Conservation (phyloP, 257 asterid species). For the Solanum clarkiae region DNA sequence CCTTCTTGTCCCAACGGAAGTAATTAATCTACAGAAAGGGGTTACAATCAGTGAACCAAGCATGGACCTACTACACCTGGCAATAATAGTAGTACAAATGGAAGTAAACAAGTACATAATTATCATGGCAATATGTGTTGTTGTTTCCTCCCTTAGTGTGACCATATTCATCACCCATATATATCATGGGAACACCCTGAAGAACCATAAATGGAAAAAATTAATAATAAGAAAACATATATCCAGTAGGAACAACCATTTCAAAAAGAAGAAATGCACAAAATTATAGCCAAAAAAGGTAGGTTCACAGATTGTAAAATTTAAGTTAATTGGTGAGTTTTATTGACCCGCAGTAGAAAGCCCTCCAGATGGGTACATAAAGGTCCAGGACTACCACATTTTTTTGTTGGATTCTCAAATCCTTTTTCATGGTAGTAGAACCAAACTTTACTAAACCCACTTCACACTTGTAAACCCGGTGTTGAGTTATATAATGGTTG, state of each 20-base stretch:
- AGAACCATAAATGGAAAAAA: not conserved
- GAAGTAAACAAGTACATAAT: constrained; percentile 36
- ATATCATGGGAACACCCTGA: constrained; percentile 96
- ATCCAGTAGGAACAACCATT: not conserved
- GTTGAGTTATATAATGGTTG: not conserved
- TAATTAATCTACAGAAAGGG: constrained; percentile 63
- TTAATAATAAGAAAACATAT: not conserved
- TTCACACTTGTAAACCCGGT: not conserved
- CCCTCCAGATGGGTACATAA: not conserved
- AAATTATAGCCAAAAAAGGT: not conserved
- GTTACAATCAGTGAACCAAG: not conserved
- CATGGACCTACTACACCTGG: not conserved
- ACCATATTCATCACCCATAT: constrained; percentile 97
- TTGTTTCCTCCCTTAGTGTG: constrained; percentile 99
- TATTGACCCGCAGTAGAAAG: not conserved
- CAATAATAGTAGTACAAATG: not conserved
- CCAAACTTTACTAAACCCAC: not conserved
- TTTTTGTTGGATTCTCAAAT: not conserved
- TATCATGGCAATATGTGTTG: constrained; percentile 94
- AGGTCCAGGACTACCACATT: not conserved
- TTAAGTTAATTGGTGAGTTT: not conserved
- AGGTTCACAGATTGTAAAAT: not conserved
- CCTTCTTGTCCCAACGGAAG: constrained; percentile 94
- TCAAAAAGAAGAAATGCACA: not conserved
- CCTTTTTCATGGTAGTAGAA: not conserved